Evolutionary conservation across 2,329 filamentous ascomycete genomes (phyloP), one percentile per base, ranked within the genome.

Genomic region (Aspergillus sp.): DNA sequence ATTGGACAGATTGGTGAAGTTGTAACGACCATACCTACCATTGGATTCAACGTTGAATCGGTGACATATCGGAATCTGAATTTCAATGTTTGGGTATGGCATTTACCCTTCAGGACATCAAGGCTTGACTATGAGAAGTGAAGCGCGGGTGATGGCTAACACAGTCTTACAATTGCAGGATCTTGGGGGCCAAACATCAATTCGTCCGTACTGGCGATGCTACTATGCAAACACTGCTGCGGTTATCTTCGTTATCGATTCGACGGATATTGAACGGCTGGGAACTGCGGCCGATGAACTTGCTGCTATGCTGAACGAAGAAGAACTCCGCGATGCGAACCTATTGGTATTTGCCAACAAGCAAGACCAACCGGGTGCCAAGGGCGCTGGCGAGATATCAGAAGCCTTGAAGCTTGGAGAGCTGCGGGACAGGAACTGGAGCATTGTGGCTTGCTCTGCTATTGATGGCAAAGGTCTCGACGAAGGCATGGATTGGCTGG

Each of bases 211-310:
- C 76, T 98, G 93, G 93, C 83, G 93, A 69, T 98, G 93, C 75
- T 98, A 98, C 79, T 98, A 97, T 67, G 89, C 90, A 66, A 97
- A 98, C 75, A 98, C 93, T 0, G 91, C 93, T 25, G 93, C 93
- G 15, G 93, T 98, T 57, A 91, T 98, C 63, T 98, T 98, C 75
- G 93, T 98, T 53, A 91, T 98, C 65, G 93, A 98, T 70, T 93
- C 87, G 38, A 98, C 93, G 59, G 93, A 98, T 77, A 94, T 97
- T 64, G 91, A 97, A 64, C 86, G 93, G 55, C 74, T 98, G 56
- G 84, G 89, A 56, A 98, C 90, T 17, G 93, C 93, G 3, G 84
- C 89, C 2, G 93, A 97, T 66, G 93, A 98, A 72, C 75, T 98
- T 48, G 81, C 85, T 49, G 88, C 90, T 13, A 98, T 98, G 93